Conservation (phyloP, 305 asterid species). For the Solanum chacoense region DNA sequence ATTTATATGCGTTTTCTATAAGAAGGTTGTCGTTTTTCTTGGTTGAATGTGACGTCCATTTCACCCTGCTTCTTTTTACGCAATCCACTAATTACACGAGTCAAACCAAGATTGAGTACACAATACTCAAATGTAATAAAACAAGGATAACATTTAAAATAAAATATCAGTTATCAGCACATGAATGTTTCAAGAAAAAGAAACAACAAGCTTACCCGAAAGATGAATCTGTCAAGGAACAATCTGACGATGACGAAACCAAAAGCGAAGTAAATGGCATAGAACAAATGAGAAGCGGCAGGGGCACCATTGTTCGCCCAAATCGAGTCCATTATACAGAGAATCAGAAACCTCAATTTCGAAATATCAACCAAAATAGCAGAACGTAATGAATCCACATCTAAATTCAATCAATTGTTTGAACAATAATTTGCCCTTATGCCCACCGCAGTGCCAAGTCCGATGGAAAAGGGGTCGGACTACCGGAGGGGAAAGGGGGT, state of each 20-base stretch:
- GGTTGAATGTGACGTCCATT: background rate
- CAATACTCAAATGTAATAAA: background rate
- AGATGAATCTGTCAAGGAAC: conserved; percentile 24
- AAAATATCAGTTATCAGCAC: background rate
- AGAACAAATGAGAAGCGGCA: conserved; percentile 1
- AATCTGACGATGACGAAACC: conserved; percentile 13
- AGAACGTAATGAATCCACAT: background rate
- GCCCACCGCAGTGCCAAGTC: background rate
- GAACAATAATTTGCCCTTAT: background rate
- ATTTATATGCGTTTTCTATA: background rate
- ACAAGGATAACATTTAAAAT: background rate
- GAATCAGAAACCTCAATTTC: background rate
- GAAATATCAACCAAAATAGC: background rate
- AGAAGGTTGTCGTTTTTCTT: background rate
- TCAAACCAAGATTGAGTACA: background rate
- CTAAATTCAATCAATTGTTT: background rate
- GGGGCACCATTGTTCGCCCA: conserved; percentile 8
- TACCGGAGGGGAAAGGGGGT: background rate
- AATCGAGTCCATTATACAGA: conserved; percentile 7
- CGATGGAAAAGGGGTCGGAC: background rate
- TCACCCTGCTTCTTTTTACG: background rate
- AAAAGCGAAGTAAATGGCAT: conserved; percentile 17
- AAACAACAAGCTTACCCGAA: conserved; percentile 15
- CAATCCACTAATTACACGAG: background rate
- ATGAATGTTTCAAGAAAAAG: background rate